These are phyloP conservation scores for Odontarrhena argentea DNA, from an alignment of 345 rosid species.

Conservation along the genomic window DNA sequence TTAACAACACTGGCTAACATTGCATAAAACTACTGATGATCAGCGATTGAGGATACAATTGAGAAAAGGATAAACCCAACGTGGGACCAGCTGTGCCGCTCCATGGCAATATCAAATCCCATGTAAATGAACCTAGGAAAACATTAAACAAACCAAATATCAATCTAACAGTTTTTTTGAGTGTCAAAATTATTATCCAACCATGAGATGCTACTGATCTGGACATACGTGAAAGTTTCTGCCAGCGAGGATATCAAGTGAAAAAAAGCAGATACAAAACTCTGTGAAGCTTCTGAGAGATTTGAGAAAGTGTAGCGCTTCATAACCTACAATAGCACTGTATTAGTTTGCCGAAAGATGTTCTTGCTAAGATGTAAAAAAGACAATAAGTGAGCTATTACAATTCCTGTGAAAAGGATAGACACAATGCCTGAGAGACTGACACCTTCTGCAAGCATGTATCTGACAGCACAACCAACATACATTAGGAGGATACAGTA, in stretches of 20 bases:
- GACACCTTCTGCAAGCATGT: slow-evolving; percentile 99
- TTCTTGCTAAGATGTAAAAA: slow-evolving; percentile 15
- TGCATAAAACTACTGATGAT: slow-evolving; percentile 17
- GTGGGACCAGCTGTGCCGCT: slow-evolving; percentile 97
- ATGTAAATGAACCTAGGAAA: slow-evolving; percentile 86
- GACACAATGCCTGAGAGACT: slow-evolving; percentile 98
- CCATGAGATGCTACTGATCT: slow-evolving; percentile 12
- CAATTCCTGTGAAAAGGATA: slow-evolving; percentile 93
- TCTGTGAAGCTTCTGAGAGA: slow-evolving; percentile 87
- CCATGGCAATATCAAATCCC: slow-evolving; percentile 99
- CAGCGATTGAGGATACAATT: slow-evolving; percentile 70
- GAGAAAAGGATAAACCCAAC: slow-evolving; percentile 91
- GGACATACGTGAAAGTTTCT: slow-evolving; percentile 83
- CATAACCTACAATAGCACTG: slow-evolving; percentile 54
- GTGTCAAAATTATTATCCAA: neutral
- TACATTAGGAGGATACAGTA: slow-evolving; percentile 13
- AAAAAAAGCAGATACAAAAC: slow-evolving; percentile 82
- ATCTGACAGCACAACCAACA: slow-evolving; percentile 48
- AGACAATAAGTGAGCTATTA: slow-evolving; percentile 36
- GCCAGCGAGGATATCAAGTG: slow-evolving; percentile 96
- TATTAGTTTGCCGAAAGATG: slow-evolving; percentile 23
- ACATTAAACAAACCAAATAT: slow-evolving; percentile 22
- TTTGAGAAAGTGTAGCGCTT: slow-evolving; percentile 91
- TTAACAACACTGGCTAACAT: slow-evolving; percentile 31
- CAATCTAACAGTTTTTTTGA: slow-evolving; percentile 1